Percentiles rank a stretch among this genome's conserved stretches.
These are phyloP conservation scores for Aspergillus calidoustus DNA, from an alignment of 2,329 filamentous ascomycete genomes.

Conservation along the genomic window DNA sequence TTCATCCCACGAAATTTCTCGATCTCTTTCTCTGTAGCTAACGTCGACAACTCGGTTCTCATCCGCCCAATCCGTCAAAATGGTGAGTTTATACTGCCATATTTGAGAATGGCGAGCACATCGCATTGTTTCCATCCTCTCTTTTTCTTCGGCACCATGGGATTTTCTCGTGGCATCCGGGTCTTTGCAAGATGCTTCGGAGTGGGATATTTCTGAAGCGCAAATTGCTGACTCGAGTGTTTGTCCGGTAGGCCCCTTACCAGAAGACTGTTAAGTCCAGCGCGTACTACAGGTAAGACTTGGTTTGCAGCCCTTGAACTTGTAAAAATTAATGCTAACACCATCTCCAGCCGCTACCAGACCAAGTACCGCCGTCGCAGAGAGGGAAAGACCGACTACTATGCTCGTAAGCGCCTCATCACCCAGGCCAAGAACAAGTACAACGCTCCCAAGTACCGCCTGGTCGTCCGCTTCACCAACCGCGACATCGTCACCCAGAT, in stretches of 20 bases:
- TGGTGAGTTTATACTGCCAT: constrained; percentile 46
- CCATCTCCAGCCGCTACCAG: constrained; percentile 80
- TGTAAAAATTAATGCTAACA: constrained; percentile 20
- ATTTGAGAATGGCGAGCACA: constrained; percentile 29
- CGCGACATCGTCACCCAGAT: constrained; percentile 99
- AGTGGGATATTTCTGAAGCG: constrained; percentile 81
- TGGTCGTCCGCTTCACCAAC: constrained; percentile 99
- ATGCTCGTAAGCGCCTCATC: constrained; percentile 98
- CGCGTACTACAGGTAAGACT: constrained; percentile 93
- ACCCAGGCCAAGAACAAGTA: constrained; percentile 99
- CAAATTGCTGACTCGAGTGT: constrained; percentile 98
- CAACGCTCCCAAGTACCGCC: constrained; percentile 99
- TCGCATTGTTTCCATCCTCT: constrained; percentile 14
- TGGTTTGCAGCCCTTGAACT: not conserved
- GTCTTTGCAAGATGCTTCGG: constrained; percentile 99
- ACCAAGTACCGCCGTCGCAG: constrained; percentile 99
- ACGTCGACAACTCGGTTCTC: constrained; percentile 42
- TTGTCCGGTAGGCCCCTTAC: constrained; percentile 67
- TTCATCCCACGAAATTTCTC: constrained; percentile 38
- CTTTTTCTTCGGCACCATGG: constrained; percentile 13
- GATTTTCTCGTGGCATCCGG: constrained; percentile 46
- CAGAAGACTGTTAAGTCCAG: constrained; percentile 96
- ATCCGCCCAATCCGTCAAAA: constrained; percentile 47
- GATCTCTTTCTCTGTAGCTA: constrained; percentile 35
- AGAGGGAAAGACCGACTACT: constrained; percentile 99